Conservation (phyloP, 352 stramenopile genomes). For the Globisporangium canariense region DNA sequence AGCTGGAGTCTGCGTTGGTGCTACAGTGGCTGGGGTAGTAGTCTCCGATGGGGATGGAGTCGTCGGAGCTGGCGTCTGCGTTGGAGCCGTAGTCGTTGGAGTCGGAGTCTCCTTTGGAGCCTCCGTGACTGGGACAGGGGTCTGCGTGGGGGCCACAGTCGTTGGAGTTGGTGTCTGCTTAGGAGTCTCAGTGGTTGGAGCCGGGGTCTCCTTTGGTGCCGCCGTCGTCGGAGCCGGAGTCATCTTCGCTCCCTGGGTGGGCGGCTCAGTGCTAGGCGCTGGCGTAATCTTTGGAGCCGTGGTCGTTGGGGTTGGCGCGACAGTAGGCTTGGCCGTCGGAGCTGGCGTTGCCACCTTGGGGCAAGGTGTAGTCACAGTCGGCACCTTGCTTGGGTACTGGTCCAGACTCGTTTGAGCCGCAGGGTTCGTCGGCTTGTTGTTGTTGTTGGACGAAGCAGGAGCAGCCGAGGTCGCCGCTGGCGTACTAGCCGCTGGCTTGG, state of each 20-base stretch:
- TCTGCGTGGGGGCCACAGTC: neutral
- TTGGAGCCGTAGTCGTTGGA: neutral
- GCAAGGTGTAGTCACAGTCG: conserved; percentile 16
- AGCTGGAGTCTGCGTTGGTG: too few relatives aligned
- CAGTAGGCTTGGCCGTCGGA: conserved; percentile 5
- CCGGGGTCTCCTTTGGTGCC: conserved; percentile 3
- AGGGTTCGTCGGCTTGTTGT: conserved; percentile 10
- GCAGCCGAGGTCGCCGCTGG: conserved; percentile 1
- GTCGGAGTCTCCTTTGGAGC: conserved; percentile 2
- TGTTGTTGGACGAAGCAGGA: neutral
- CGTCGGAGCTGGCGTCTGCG: neutral
- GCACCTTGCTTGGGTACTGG: conserved; percentile 18
- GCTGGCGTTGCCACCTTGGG: conserved; percentile 10
- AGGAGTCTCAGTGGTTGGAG: neutral
- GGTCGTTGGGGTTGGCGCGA: neutral
- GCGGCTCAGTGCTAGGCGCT: conserved; percentile 6
- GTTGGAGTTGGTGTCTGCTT: conserved; percentile 10
- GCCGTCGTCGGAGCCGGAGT: conserved; percentile 7
- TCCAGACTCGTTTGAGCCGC: conserved; percentile 10
- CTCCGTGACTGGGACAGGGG: neutral
- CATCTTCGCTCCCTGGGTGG: conserved; percentile 7
- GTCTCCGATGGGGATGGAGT: neutral
- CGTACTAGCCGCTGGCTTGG: neutral
- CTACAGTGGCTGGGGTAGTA: neutral
- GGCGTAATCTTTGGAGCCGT: conserved; percentile 6